Percentiles rank a stretch among this genome's conserved stretches.
phyloP scores from a whole-genome alignment of 2,329 filamentous ascomycete genomes.

The Cladosporium sphaerospermum region DNA sequence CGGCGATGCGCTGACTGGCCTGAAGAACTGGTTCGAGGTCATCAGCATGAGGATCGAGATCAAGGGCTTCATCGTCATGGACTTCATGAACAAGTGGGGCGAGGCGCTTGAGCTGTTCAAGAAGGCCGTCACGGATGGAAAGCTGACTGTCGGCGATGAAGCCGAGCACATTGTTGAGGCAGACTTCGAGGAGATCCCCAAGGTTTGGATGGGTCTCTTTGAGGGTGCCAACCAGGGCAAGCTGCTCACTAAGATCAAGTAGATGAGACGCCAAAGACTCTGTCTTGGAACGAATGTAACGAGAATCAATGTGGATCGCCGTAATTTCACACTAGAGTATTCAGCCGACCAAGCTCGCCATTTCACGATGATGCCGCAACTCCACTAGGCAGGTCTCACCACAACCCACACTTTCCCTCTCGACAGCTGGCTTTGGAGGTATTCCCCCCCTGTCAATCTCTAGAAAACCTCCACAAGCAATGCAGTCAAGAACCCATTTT shows the following conservation, averaged over 20 bases:
- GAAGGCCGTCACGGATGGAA: constrained; percentile 37
- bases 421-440: no score
- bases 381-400: no score
- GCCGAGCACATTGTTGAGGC: constrained; percentile 43
- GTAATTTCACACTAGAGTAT: no score
- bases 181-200: constrained; percentile 44
- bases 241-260: constrained; percentile 33
- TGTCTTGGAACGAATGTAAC: no score
- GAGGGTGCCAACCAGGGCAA: constrained; percentile 44
- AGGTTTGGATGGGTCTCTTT: constrained; percentile 45
- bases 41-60: constrained; percentile 29
- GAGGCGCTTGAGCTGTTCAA: constrained; percentile 23
- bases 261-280: background rate
- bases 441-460: no score
- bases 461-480: constrained; percentile 12
- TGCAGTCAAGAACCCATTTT: constrained; percentile 13
- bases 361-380: no score
- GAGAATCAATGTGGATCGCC: no score
- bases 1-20: constrained; percentile 31
- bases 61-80: constrained; percentile 32
- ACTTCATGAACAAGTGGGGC: constrained; percentile 21
- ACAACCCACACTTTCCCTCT: no score
- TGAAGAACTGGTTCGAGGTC: constrained; percentile 34
- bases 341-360: no score
- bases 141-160: constrained; percentile 40